Percentiles rank a stretch among this genome's conserved stretches.
Conservation (phyloP, 2,329 filamentous ascomycete genomes). For the Alternaria novae-zelandiae region DNA sequence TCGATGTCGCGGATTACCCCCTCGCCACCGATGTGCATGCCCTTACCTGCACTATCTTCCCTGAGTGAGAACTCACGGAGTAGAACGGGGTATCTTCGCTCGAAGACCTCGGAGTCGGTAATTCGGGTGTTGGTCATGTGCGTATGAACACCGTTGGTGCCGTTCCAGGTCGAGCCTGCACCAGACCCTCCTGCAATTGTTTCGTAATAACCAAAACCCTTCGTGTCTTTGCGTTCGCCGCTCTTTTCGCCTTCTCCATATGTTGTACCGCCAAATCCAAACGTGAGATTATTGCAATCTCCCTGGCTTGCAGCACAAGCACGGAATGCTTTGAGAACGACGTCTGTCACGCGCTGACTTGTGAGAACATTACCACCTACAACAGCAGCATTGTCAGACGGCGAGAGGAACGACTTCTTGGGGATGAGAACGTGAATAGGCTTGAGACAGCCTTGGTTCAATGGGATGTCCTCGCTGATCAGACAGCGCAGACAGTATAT, state of each 20-base stretch:
- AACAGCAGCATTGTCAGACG: conserved; percentile 77
- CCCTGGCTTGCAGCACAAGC: conserved; percentile 82
- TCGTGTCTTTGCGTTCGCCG: conserved; percentile 57
- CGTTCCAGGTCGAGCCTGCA: conserved; percentile 75
- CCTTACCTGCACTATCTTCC: conserved; percentile 66
- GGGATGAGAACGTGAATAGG: conserved; percentile 79
- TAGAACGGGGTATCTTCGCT: conserved; percentile 77
- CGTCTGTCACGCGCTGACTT: conserved; percentile 78
- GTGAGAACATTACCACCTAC: conserved; percentile 86
- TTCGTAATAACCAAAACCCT: conserved; percentile 86
- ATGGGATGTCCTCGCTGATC: conserved; percentile 80
- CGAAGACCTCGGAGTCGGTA: conserved; percentile 80
- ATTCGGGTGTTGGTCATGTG: conserved; percentile 90
- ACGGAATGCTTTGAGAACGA: conserved; percentile 79
- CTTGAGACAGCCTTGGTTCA: conserved; percentile 84
- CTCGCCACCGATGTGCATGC: conserved; percentile 74
- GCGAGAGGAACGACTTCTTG: conserved; percentile 73
- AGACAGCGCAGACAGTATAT: conserved; percentile 85
- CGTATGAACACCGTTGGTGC: conserved; percentile 77
- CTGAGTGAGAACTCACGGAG: conserved; percentile 73
- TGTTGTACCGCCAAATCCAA: conserved; percentile 72
- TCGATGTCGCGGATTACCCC: conserved; percentile 82
- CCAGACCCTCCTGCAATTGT: conserved; percentile 81
- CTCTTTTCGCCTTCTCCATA: conserved; percentile 14
- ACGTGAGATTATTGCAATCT: conserved; percentile 84